Evolutionary conservation across 352 stramenopile species (phyloP), one percentile per base, ranked within the genome.

Genomic region (Pythium myriotylum): DNA sequence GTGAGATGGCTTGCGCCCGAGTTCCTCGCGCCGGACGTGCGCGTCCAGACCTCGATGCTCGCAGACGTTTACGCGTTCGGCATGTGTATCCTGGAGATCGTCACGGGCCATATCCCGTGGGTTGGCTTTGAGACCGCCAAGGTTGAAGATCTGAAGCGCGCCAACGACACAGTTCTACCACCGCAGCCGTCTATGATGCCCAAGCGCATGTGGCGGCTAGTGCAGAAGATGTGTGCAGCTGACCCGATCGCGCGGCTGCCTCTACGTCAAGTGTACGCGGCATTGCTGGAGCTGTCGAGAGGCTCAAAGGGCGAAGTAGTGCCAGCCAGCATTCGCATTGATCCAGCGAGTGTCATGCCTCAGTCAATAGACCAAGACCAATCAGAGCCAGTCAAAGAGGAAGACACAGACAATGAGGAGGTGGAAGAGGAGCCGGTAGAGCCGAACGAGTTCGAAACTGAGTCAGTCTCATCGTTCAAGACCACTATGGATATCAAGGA

Each of bases 51-150:
- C 16, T 75, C 74, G 0, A 86, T 83, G 22, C 68, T 71, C 2
- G 77, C 71, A 0, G 81, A 93, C 50, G 72, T 91, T 37, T 93
- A 88, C 58, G 76, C 80, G 13, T 83, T 91, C 35, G 84, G 84
- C n/a, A 89, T 93, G 81, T 89, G 76, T 40, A 88, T 91, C 23
- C n/a, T 89, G 7, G 81, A 93, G 39, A 73, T 79, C 1, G 58
- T 90, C 24, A 88, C 81, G 1, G 65, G 68, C 0, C 68, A 75
- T 10, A 56, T 77, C 0, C 84, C 84, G 0, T 93, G 82, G 82
- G 60, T 42, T 13, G 68, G 49, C 1, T 50, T 88, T 39, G 74
- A 84, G n/a, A 60, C 74, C 10, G 22, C 65, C 0, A 76, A 84
- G 49, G 75, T 91, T 29, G 69, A 70, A 14, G 76, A 73, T 19